Evolutionary conservation across 208 protist genomes (phyloP).

Genomic region (Plasmodiophora brassicae): DNA sequence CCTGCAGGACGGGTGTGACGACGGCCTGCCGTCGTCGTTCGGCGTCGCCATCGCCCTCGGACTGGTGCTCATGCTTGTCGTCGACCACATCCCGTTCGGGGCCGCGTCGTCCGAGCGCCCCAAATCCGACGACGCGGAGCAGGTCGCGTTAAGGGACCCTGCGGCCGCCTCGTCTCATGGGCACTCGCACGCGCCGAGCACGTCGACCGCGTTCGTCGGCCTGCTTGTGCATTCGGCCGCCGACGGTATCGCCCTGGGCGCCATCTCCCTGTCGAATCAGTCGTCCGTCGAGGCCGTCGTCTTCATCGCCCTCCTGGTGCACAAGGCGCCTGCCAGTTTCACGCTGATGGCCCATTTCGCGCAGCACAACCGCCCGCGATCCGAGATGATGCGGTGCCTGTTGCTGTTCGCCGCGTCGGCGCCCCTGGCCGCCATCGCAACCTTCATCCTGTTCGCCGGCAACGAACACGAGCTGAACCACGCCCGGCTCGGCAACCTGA

Average conservation of each 20-base stretch:
- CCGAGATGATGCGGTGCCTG: background rate
- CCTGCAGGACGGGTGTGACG: background rate
- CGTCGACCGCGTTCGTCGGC: background rate
- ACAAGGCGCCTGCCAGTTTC: slow-evolving; percentile 13
- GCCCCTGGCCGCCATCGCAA: background rate
- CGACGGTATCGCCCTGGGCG: background rate
- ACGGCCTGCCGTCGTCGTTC: background rate
- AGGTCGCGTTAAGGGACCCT: background rate
- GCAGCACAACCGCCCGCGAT: background rate
- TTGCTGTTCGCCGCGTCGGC: background rate
- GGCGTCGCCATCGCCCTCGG: background rate
- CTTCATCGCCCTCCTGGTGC: background rate
- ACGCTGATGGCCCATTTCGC: background rate
- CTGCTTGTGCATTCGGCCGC: slow-evolving; percentile 23
- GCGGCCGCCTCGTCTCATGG: background rate
- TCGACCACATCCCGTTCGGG: background rate
- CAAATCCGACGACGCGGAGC: background rate
- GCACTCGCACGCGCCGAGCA: background rate
- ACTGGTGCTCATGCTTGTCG: background rate
- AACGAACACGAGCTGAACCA: background rate
- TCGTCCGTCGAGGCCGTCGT: background rate
- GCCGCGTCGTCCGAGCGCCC: background rate
- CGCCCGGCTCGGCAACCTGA: background rate
- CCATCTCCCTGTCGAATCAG: background rate
- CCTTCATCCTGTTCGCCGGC: slow-evolving; percentile 19